phyloP scores from a whole-genome alignment of 495 filamentous ascomycete species.

The Polyplosphaeria fusca region DNA sequence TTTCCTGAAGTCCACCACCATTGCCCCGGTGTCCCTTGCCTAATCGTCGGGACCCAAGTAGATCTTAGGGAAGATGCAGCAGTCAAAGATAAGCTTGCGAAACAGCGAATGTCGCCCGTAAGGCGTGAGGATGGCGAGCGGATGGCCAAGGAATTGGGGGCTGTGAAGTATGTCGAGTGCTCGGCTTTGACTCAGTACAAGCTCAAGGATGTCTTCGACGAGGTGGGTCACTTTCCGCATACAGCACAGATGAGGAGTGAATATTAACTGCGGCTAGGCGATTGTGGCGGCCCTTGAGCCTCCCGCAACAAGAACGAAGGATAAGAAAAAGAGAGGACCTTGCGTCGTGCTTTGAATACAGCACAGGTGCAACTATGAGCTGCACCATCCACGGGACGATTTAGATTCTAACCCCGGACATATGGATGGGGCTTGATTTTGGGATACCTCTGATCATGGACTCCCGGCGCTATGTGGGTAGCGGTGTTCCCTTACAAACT shows the following conservation, averaged over 20 bases:
- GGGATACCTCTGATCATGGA: conserved; percentile 32
- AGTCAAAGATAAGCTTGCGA: conserved; percentile 85
- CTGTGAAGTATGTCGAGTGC: conserved; percentile 98
- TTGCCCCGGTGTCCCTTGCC: conserved; percentile 94
- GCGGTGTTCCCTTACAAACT: conserved; percentile 23
- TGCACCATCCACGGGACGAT: too few species aligned
- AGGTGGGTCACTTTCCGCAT: conserved; percentile 58
- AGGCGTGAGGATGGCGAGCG: conserved; percentile 86
- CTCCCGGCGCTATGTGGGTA: conserved; percentile 36
- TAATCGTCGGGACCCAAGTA: conserved; percentile 96
- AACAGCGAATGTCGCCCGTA: conserved; percentile 93
- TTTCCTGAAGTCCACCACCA: conserved; percentile 98
- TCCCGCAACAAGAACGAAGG: conserved; percentile 20
- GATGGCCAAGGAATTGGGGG: conserved; percentile 94
- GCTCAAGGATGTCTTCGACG: conserved; percentile 98
- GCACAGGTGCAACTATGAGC: neutral
- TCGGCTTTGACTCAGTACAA: conserved; percentile 97
- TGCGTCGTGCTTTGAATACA: neutral
- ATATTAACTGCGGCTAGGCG: conserved; percentile 33
- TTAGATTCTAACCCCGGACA: too few species aligned
- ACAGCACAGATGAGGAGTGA: neutral
- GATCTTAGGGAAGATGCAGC: conserved; percentile 90
- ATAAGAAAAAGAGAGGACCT: conserved; percentile 12
- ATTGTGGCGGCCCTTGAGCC: conserved; percentile 47
- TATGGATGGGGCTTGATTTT: conserved; percentile 21